Percentiles rank a stretch among this genome's conserved stretches.
Conservation (phyloP, 345 rosid genomes). For the Mangifera indica region DNA sequence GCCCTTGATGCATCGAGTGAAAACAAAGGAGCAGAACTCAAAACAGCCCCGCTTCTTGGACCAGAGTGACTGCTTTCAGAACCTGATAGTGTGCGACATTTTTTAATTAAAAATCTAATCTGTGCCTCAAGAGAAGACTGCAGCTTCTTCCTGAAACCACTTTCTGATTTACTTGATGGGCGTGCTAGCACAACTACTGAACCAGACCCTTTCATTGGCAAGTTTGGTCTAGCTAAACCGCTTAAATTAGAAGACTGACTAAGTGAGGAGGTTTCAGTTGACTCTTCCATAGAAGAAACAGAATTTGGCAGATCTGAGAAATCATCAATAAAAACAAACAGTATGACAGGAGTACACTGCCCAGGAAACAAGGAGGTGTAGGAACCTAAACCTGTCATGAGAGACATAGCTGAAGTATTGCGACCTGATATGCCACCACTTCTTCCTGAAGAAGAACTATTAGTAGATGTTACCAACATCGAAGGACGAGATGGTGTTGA, state of each 20-base stretch:
- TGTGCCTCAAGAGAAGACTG: slow-evolving; percentile 83
- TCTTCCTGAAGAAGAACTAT: slow-evolving; percentile 50
- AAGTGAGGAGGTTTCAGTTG: slow-evolving; percentile 38
- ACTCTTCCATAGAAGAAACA: slow-evolving; percentile 45
- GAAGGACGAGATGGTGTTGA: slow-evolving; percentile 39
- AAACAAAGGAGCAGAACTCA: slow-evolving; percentile 66
- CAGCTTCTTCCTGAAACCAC: slow-evolving; percentile 64
- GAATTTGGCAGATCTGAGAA: slow-evolving; percentile 44
- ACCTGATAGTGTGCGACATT: slow-evolving; percentile 63
- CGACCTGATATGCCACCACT: slow-evolving; percentile 46
- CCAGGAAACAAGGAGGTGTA: slow-evolving; percentile 66
- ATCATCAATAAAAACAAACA: slow-evolving; percentile 75
- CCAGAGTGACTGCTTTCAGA: slow-evolving; percentile 55
- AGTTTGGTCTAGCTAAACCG: slow-evolving; percentile 47
- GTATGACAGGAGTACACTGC: slow-evolving; percentile 70
- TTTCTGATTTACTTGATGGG: slow-evolving; percentile 69
- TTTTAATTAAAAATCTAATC: slow-evolving; percentile 72
- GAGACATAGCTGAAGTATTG: slow-evolving; percentile 56
- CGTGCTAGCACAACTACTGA: slow-evolving; percentile 81
- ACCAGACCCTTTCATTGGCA: slow-evolving; percentile 59
- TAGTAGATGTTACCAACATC: slow-evolving; percentile 23
- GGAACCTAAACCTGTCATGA: slow-evolving; percentile 78
- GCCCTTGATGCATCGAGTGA: slow-evolving; percentile 77
- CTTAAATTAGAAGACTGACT: slow-evolving; percentile 44
- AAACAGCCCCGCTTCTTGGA: slow-evolving; percentile 57